Base-by-base conservation (phyloP, 2,329 filamentous ascomycete species). In the Claviceps sp. region DNA sequence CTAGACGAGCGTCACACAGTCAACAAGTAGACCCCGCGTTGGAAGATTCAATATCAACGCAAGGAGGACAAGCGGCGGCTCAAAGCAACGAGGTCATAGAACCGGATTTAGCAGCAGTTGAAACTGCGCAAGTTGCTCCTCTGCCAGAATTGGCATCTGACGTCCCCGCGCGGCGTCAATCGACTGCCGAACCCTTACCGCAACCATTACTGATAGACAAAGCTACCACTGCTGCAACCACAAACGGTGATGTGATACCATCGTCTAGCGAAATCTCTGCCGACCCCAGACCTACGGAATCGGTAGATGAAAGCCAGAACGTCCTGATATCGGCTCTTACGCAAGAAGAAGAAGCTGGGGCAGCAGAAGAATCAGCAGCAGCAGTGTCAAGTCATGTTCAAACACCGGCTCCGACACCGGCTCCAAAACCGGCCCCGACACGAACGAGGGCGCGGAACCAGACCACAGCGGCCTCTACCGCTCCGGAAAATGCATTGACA, bases 401-500 rank as follows among this genome's bases (percentile, higher is more conserved):
- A 34, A 11, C 55, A 22, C 50, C 51, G 1, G 30, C 13, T 34
- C 9, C 30, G 9, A 46, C 43, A 2, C 43, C 58, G 56, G 47
- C 44, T 37, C 16, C 54, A 47, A 16, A 52, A 52, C 34, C 36
- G 13, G 24, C 38, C 3, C 40, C 51, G 24, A 48, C 50, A 49
- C 54, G n/a, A 61, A 55, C 49, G 54, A 55, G 43, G 54, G 55
- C 47, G 53, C 58, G 44, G 20, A 52, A 36, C 42, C 16, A 30
- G 44, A 11, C 52, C 1, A 36, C n/a, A 7, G 56, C 9, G 34
- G 52, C 34, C 1, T 36, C 8, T 30, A 56, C 9, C n/a, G 53
- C 34, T 4, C 57, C 56, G 2, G 57, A 53, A 14, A 59, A 60
- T 16, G 57, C 53, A 11, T 45, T 48, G n/a, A n/a, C 59, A 26